These are phyloP conservation scores for Nephelium lappaceum DNA, from an alignment of 345 rosid species.

Conservation along the genomic window DNA sequence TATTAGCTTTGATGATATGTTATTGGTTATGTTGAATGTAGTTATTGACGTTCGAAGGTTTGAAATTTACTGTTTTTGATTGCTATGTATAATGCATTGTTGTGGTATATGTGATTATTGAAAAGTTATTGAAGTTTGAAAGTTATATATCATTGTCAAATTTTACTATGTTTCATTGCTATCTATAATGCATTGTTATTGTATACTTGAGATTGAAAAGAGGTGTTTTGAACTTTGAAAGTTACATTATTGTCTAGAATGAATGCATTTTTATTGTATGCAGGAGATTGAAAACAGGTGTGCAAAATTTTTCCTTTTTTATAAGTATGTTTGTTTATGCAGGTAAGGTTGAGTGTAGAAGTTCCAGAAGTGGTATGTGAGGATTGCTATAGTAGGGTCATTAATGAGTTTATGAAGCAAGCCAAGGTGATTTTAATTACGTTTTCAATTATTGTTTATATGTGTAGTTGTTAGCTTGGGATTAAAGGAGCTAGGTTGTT, in stretches of 20 bases:
- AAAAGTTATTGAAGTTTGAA: not conserved
- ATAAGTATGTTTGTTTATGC: constrained; percentile 2
- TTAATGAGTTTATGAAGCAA: constrained; percentile 67
- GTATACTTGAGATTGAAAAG: not conserved
- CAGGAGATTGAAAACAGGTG: not conserved
- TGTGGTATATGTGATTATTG: too few relatives aligned
- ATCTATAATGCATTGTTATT: not conserved
- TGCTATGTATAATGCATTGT: too few relatives aligned
- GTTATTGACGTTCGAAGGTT: too few relatives aligned
- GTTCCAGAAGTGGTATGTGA: constrained; percentile 73
- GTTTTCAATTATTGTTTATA: not conserved
- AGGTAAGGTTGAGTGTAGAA: constrained; percentile 75
- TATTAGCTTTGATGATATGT: not conserved
- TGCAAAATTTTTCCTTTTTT: too few relatives aligned
- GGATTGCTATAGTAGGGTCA: constrained; percentile 76
- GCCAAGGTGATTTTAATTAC: constrained; percentile 53
- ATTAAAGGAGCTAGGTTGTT: not conserved
- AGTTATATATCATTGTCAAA: not conserved
- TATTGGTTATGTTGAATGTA: not conserved
- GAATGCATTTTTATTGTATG: too few relatives aligned
- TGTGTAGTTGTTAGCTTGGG: not conserved
- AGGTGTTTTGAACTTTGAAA: too few relatives aligned
- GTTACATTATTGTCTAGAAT: too few relatives aligned
- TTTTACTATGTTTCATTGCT: not conserved
- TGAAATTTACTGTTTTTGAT: not conserved